Conservation (phyloP, 257 asterid genomes). For the Mitragyna speciosa region DNA sequence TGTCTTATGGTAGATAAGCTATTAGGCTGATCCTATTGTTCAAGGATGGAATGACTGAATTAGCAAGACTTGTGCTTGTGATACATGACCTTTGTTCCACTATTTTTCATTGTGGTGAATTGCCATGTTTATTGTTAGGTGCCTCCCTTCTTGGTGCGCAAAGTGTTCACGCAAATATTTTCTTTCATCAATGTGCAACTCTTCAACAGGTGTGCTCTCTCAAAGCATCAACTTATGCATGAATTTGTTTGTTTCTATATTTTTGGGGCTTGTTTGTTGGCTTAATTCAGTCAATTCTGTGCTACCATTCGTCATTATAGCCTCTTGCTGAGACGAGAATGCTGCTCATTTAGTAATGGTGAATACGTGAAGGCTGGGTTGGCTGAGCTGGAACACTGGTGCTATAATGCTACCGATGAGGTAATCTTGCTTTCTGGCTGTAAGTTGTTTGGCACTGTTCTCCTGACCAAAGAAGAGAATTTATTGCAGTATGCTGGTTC, state of each 20-base stretch:
- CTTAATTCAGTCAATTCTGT: constrained; percentile 12
- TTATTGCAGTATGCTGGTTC: constrained; percentile 89
- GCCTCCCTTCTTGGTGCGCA: constrained; percentile 93
- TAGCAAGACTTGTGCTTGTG: not conserved
- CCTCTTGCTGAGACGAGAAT: constrained; percentile 92
- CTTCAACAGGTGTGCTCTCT: constrained; percentile 74
- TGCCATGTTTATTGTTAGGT: constrained; percentile 51
- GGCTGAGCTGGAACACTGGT: constrained; percentile 99
- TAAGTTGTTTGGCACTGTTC: not conserved
- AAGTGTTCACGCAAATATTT: constrained; percentile 89
- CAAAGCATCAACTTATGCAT: constrained; percentile 11
- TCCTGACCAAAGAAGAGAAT: constrained; percentile 27
- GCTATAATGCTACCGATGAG: constrained; percentile 98
- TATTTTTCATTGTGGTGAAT: not conserved
- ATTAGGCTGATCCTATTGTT: not conserved
- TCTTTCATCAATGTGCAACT: constrained; percentile 96
- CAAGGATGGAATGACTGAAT: not conserved
- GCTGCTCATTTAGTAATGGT: constrained; percentile 98
- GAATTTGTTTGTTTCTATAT: not conserved
- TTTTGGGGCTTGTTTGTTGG: not conserved
- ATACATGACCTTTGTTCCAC: not conserved
- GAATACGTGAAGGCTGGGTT: constrained; percentile 98
- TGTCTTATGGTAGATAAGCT: not conserved
- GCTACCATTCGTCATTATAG: constrained; percentile 39
- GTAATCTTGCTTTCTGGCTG: constrained; percentile 36